Percentiles rank a stretch among this genome's conserved stretches.
These are phyloP conservation scores for Nitzschia palea DNA, from an alignment of 108 stramenopile species.

Conservation along the genomic window DNA sequence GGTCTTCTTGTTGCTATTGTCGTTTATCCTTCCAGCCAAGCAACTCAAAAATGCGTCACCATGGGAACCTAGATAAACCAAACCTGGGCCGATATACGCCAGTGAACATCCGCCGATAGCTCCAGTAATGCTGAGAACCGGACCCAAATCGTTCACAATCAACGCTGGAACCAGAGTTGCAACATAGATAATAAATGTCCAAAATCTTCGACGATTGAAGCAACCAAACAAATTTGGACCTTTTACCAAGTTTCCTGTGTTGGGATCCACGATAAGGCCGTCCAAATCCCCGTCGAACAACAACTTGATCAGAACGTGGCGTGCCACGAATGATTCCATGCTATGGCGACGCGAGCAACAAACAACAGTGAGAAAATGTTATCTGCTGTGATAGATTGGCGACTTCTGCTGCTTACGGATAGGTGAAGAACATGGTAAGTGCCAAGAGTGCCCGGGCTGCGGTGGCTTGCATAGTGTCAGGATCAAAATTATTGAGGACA, in stretches of 20 bases:
- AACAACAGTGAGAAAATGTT: neutral
- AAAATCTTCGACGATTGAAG: conserved; percentile 46
- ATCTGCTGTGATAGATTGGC: neutral
- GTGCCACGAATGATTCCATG: conserved; percentile 80
- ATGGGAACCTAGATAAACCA: conserved; percentile 75
- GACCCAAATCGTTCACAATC: conserved; percentile 74
- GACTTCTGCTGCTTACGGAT: no score
- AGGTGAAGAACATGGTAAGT: conserved; percentile 86
- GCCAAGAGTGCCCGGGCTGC: conserved; percentile 64
- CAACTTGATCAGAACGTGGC: conserved; percentile 71
- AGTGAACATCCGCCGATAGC: conserved; percentile 71
- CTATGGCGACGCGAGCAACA: neutral
- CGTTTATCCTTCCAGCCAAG: neutral
- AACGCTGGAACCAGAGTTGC: conserved; percentile 68
- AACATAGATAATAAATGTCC: conserved; percentile 65
- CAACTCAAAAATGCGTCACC: conserved; percentile 62
- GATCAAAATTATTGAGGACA: conserved; percentile 77
- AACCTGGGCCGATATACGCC: conserved; percentile 74
- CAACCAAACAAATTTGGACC: conserved; percentile 42
- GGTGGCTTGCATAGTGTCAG: conserved; percentile 52
- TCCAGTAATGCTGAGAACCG: conserved; percentile 77
- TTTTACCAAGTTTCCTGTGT: conserved; percentile 19
- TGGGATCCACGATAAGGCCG: conserved; percentile 24
- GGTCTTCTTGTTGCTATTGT: neutral
- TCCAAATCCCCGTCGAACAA: conserved; percentile 78